Evolutionary conservation across 441 rosid genomes (phyloP).

Genomic region (Adansonia madagascariensis): DNA sequence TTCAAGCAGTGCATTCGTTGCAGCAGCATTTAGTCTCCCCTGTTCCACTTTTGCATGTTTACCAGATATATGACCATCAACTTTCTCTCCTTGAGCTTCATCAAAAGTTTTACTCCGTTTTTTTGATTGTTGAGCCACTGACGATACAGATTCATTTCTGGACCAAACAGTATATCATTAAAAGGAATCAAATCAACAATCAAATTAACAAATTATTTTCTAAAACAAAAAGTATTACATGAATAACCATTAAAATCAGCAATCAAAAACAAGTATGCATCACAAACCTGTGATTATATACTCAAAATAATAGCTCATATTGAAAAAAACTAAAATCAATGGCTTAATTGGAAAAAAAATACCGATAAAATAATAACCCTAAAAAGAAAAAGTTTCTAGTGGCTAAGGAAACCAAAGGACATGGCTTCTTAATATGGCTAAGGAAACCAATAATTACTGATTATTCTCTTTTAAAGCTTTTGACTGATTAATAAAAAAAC

Average conservation of each 20-base stretch:
- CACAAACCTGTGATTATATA: background rate
- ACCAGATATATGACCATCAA: constrained; percentile 26
- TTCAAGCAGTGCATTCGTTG: constrained; percentile 26
- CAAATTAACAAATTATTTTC: constrained; percentile 3
- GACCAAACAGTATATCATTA: constrained; percentile 19
- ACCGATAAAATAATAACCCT: background rate
- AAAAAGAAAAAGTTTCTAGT: background rate
- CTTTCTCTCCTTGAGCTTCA: constrained; percentile 30
- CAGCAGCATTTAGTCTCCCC: constrained; percentile 31
- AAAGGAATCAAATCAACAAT: constrained; percentile 12
- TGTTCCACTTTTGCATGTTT: constrained; percentile 40
- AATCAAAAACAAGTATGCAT: constrained; percentile 14
- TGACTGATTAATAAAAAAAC: constrained; percentile 8
- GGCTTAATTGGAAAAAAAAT: background rate
- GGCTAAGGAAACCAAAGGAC: constrained; percentile 3
- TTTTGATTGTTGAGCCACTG: constrained; percentile 32
- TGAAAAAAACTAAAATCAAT: background rate
- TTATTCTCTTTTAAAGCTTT: constrained; percentile 13
- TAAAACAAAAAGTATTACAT: constrained; percentile 11
- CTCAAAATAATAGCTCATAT: constrained; percentile 13
- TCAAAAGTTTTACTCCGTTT: constrained; percentile 30
- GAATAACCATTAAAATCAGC: constrained; percentile 16
- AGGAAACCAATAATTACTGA: background rate
- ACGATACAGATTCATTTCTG: constrained; percentile 34
- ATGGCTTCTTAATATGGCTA: background rate